A percentile compares a stretch with the other conserved stretches of the same genome.
These are phyloP conservation scores for Chamaecrista fasciculata DNA, from an alignment of 306 rosid species.

Conservation along the genomic window DNA sequence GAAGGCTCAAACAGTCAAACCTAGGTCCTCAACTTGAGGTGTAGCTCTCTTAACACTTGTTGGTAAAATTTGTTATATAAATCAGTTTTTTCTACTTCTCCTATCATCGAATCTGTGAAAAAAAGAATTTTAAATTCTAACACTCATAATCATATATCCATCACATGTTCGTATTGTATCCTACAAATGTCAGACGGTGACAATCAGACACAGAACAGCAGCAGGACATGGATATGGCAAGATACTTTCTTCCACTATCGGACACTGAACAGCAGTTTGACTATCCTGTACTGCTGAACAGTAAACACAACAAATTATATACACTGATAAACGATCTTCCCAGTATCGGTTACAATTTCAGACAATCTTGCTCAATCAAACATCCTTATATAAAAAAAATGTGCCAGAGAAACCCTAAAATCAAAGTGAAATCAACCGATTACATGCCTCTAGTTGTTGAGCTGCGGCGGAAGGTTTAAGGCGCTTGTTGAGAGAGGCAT, in stretches of 20 bases:
- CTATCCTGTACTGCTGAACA: constrained; percentile 6
- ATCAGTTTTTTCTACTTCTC: too few relatives aligned
- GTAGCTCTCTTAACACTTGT: too few relatives aligned
- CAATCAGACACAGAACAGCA: too few relatives aligned
- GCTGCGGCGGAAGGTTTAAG: constrained; percentile 44
- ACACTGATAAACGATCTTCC: background rate
- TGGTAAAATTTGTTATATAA: too few relatives aligned
- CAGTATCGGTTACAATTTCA: background rate
- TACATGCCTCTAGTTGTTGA: constrained; percentile 53
- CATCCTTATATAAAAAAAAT: background rate
- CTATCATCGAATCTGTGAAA: too few relatives aligned
- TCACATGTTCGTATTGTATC: too few relatives aligned
- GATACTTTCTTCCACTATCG: background rate
- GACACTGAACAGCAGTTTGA: background rate
- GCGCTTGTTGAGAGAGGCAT: constrained; percentile 64
- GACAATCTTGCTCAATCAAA: background rate
- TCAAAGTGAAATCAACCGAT: background rate
- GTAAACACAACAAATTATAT: background rate
- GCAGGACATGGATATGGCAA: background rate
- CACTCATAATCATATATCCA: too few relatives aligned
- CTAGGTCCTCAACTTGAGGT: too few relatives aligned
- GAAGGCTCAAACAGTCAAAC: too few relatives aligned
- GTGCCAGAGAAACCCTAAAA: background rate
- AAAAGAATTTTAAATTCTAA: too few relatives aligned
- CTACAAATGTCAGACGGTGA: too few relatives aligned